Evolutionary conservation across 139 green algal genomes (phyloP).

Genomic region (Coelastrella sp.): DNA sequence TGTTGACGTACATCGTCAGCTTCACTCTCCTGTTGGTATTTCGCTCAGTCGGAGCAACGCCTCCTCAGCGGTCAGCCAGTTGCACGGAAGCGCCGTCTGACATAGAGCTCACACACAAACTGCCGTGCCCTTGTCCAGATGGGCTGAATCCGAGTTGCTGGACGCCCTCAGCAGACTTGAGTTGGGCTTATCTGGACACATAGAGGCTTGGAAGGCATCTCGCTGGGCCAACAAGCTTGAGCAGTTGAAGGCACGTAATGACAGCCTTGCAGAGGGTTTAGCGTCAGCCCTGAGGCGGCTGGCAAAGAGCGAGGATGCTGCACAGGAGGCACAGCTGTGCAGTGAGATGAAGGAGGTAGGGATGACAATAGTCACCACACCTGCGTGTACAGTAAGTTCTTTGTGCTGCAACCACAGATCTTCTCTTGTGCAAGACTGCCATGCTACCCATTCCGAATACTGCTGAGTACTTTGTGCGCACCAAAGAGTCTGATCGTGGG

Average conservation of each 20-base stretch:
- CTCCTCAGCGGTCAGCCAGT: too few relatives aligned
- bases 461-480: not conserved
- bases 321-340: constrained; percentile 56
- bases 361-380: not conserved
- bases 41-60: too few relatives aligned
- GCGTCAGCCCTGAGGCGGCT: constrained; percentile 52
- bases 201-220: constrained; percentile 65
- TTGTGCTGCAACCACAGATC: not conserved
- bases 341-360: constrained; percentile 50
- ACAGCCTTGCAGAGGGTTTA: constrained; percentile 51
- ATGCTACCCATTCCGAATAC: too few relatives aligned
- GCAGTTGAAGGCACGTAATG: constrained; percentile 56
- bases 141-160: constrained; percentile 63
- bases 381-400: not conserved
- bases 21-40: too few relatives aligned
- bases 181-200: constrained; percentile 51
- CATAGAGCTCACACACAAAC: too few relatives aligned
- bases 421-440: too few relatives aligned
- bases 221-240: constrained; percentile 67
- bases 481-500: too few relatives aligned
- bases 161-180: constrained; percentile 60
- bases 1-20: too few relatives aligned
- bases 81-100: too few relatives aligned
- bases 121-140: too few relatives aligned
- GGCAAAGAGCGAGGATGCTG: constrained; percentile 47